phyloP scores from a whole-genome alignment of 768 basidiomycete genomes.

The Leucosporidium yakuticum region DNA sequence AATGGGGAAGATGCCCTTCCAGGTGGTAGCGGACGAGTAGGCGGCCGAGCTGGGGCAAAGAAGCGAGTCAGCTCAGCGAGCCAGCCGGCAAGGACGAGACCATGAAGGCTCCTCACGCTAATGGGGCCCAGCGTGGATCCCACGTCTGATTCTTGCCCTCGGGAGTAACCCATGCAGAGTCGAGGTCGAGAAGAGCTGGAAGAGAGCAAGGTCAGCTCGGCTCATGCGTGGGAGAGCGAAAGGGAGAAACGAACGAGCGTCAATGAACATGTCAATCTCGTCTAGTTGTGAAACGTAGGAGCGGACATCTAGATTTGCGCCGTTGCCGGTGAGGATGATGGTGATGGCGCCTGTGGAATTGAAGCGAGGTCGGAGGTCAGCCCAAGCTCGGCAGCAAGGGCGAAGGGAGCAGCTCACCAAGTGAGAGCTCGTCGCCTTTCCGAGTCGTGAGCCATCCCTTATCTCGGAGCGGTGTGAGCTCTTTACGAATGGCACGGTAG shows the following conservation, averaged over 20 bases:
- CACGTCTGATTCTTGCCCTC: slow-evolving; percentile 4
- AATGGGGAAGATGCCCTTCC: slow-evolving; percentile 18
- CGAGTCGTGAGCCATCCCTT: too few relatives aligned
- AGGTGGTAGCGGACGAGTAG: slow-evolving; percentile 10
- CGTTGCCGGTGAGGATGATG: slow-evolving; percentile 30
- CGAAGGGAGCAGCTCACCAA: too few relatives aligned
- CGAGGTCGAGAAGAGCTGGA: slow-evolving; percentile 20
- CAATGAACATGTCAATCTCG: slow-evolving; percentile 18
- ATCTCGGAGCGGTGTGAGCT: too few relatives aligned
- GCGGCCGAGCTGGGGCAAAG: slow-evolving; percentile 8
- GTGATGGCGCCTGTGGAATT: slow-evolving; percentile 17
- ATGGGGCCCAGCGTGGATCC: not conserved
- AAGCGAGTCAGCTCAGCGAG: not conserved
- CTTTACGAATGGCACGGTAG: too few relatives aligned
- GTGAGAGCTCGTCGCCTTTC: too few relatives aligned
- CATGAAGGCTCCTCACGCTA: not conserved
- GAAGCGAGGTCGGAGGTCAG: too few relatives aligned
- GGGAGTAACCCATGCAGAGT: slow-evolving; percentile 6
- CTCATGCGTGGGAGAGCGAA: too few relatives aligned
- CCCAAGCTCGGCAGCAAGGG: too few relatives aligned
- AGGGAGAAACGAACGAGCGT: slow-evolving; percentile 14
- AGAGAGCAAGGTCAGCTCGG: too few relatives aligned
- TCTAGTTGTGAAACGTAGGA: slow-evolving; percentile 5
- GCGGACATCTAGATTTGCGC: slow-evolving; percentile 27
- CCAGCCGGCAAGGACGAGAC: not conserved